These are phyloP conservation scores for Colletotrichum acutatum DNA, from an alignment of 2,329 filamentous ascomycete species.

Conservation along the genomic window DNA sequence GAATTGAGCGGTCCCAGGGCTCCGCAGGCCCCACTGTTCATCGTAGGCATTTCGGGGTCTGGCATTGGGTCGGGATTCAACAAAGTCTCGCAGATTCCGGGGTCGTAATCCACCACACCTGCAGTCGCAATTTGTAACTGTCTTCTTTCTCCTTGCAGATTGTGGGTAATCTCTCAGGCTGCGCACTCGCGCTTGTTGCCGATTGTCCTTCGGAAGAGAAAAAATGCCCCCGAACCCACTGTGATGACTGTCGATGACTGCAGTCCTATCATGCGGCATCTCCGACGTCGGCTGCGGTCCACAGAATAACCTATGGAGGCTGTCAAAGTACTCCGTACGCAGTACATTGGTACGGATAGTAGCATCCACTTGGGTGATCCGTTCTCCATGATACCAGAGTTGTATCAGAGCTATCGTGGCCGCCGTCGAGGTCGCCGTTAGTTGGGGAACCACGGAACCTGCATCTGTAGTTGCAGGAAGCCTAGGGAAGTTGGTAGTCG, in stretches of 20 bases:
- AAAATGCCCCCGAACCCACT: slow-evolving; percentile 15
- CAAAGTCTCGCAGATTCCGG: slow-evolving; percentile 27
- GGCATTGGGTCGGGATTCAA: slow-evolving; percentile 21
- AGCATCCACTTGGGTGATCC: slow-evolving; percentile 1
- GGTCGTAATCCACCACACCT: slow-evolving; percentile 21
- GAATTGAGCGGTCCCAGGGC: background rate
- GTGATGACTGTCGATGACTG: slow-evolving; percentile 3
- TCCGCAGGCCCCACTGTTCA: slow-evolving; percentile 17
- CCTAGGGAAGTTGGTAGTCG: background rate
- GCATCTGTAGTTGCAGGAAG: background rate
- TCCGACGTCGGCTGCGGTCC: slow-evolving; percentile 29
- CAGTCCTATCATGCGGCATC: slow-evolving; percentile 1
- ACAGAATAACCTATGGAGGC: slow-evolving; percentile 25
- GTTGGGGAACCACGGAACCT: background rate
- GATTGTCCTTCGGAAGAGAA: background rate
- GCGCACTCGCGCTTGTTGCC: background rate
- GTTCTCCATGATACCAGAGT: background rate
- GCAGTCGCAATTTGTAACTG: slow-evolving; percentile 25
- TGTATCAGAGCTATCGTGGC: background rate
- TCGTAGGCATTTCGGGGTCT: slow-evolving; percentile 24
- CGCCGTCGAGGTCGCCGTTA: background rate
- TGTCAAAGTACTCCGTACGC: background rate
- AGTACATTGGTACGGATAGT: background rate
- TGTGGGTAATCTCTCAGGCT: slow-evolving; percentile 1
- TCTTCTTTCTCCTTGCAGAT: background rate